Evolutionary conservation across 768 basidiomycete genomes (phyloP).

Genomic region (Lactifluus subvellereus): DNA sequence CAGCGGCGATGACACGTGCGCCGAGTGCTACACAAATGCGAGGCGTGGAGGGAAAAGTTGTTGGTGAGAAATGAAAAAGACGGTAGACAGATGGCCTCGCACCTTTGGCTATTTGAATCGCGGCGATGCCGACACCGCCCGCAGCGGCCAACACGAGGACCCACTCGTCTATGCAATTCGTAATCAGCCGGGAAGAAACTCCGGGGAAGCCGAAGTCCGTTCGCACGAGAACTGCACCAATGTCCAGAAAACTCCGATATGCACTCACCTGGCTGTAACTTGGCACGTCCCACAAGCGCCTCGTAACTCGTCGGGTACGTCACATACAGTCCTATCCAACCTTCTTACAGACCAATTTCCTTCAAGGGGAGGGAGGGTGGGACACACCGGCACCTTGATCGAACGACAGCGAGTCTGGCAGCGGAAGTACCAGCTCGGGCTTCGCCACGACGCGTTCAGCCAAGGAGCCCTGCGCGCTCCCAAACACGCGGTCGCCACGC

Average conservation of each 20-base stretch:
- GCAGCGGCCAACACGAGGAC: slow-evolving; percentile 92
- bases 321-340: slow-evolving; percentile 56
- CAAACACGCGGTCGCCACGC: slow-evolving; percentile 84
- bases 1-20: slow-evolving; percentile 90
- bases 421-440: slow-evolving; percentile 46
- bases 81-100: background rate
- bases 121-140: slow-evolving; percentile 88
- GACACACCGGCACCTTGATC: slow-evolving; percentile 75
- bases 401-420: slow-evolving; percentile 71
- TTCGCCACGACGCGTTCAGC: slow-evolving; percentile 67
- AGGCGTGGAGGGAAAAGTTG: too few relatives aligned
- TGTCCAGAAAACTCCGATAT: background rate
- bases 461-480: slow-evolving; percentile 70
- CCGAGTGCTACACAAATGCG: slow-evolving; percentile 54
- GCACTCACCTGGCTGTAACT: slow-evolving; percentile 61
- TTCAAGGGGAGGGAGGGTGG: too few relatives aligned
- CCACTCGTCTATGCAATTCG: slow-evolving; percentile 60
- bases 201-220: too few relatives aligned
- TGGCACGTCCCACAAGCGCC: slow-evolving; percentile 78
- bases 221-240: too few relatives aligned
- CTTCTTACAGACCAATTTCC: background rate
- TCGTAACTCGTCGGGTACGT: slow-evolving; percentile 94
- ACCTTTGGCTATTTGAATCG: slow-evolving; percentile 92
- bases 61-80: background rate
- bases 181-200: background rate